Evolutionary conservation across 75 land plant genomes (phyloP).

Genomic region (Adiantum capillusveneris): DNA sequence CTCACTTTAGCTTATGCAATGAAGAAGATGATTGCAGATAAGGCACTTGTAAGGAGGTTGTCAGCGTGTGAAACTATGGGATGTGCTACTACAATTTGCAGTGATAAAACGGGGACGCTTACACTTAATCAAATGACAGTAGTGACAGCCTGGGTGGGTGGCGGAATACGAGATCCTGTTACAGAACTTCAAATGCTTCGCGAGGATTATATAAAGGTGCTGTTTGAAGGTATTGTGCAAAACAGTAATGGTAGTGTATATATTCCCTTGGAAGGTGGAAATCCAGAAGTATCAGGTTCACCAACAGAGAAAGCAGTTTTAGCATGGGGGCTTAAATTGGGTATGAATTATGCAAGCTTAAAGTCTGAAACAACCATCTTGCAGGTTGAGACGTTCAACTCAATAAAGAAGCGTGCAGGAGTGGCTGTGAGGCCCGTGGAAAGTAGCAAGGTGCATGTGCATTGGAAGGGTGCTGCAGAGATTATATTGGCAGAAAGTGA

Average conservation of each 20-base stretch:
- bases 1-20: constrained; percentile 58
- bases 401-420: constrained; percentile 87
- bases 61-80: constrained; percentile 76
- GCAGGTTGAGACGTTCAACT: constrained; percentile 81
- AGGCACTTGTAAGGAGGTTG: constrained; percentile 49
- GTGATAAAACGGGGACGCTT: constrained; percentile 63
- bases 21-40: constrained; percentile 61
- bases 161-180: constrained; percentile 10
- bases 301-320: constrained; percentile 94
- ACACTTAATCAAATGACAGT: constrained; percentile 44
- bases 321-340: constrained; percentile 76
- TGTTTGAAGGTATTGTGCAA: constrained; percentile 36
- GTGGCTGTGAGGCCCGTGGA: constrained; percentile 31
- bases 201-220: constrained; percentile 1
- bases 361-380: constrained; percentile 34
- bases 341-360: constrained; percentile 60
- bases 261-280: constrained; percentile 33
- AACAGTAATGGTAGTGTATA: constrained; percentile 43
- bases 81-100: constrained; percentile 60
- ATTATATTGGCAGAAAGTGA: constrained; percentile 31
- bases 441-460: constrained; percentile 31
- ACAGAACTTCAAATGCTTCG: constrained; percentile 1
- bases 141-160: constrained; percentile 28
- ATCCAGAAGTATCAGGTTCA: constrained; percentile 68
- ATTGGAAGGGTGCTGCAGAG: constrained; percentile 72